Conservation (phyloP, 106 monocot genomes). For the Gastrodia elata region DNA sequence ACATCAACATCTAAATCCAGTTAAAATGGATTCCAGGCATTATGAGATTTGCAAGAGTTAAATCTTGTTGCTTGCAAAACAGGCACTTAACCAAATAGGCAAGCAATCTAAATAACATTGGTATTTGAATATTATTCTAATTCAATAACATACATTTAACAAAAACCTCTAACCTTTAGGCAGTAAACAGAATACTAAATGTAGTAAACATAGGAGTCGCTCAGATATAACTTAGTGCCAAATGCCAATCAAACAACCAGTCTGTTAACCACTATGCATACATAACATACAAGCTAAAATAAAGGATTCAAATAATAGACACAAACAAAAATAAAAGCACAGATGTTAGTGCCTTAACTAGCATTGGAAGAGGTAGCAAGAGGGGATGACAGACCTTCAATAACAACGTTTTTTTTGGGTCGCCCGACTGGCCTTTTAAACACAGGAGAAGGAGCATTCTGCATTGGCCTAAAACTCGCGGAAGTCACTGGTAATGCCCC, state of each 20-base stretch:
- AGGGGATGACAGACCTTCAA: not conserved
- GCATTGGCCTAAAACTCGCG: not conserved
- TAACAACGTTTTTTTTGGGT: not conserved
- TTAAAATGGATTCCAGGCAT: no score
- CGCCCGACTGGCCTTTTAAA: constrained; percentile 1
- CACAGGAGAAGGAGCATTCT: not conserved
- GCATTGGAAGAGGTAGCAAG: not conserved
- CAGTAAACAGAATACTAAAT: not conserved
- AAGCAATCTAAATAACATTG: no score
- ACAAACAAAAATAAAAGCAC: not conserved
- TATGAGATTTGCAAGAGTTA: no score
- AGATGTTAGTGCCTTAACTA: not conserved
- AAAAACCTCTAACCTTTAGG: not conserved
- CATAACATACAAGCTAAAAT: not conserved
- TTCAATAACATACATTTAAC: no score
- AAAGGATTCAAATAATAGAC: not conserved
- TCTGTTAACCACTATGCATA: not conserved
- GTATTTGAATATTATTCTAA: no score
- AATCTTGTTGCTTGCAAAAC: no score
- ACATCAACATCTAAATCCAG: no score
- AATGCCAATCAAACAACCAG: not conserved
- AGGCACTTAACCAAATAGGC: no score
- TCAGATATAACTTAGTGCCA: not conserved
- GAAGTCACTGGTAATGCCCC: not conserved
- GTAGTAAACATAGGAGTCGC: not conserved